These are phyloP conservation scores for Botryosphaeria dothidea DNA, from an alignment of 2,329 filamentous ascomycete species.

Conservation along the genomic window DNA sequence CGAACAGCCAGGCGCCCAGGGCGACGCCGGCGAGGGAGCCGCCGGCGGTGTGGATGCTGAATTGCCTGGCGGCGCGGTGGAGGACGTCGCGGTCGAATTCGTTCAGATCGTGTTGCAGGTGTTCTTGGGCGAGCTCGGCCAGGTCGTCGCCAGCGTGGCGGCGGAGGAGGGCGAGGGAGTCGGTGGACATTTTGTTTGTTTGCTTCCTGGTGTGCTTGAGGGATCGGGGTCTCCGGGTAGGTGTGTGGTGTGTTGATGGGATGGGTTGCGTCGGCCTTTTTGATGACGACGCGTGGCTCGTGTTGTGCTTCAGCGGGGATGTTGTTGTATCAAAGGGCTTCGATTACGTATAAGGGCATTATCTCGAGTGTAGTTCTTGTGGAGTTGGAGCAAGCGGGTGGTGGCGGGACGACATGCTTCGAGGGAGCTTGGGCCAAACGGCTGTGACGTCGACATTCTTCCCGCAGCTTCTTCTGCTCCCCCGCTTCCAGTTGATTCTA, in stretches of 20 bases:
- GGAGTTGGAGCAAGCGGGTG: too few species aligned
- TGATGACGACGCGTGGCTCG: too few species aligned
- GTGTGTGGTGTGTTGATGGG: too few species aligned
- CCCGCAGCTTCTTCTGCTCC: not conserved
- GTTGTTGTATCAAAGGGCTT: too few species aligned
- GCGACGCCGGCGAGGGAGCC: slow-evolving; percentile 63
- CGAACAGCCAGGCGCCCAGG: slow-evolving; percentile 59
- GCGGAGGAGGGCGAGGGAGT: slow-evolving; percentile 51
- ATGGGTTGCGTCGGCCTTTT: too few species aligned
- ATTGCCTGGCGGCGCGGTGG: slow-evolving; percentile 55
- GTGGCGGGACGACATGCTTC: not conserved
- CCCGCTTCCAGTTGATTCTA: not conserved
- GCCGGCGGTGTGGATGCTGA: slow-evolving; percentile 57
- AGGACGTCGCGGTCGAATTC: slow-evolving; percentile 61
- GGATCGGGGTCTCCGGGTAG: not conserved
- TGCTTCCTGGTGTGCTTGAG: not conserved
- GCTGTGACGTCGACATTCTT: not conserved
- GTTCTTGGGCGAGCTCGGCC: slow-evolving; percentile 56
- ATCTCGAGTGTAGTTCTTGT: too few species aligned
- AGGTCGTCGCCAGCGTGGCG: slow-evolving; percentile 53
- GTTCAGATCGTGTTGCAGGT: slow-evolving; percentile 60
- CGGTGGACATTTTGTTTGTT: slow-evolving; percentile 42
- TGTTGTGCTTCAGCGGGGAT: too few species aligned
- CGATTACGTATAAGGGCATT: too few species aligned
- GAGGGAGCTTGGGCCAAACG: not conserved